Evolutionary conservation across 306 rosid genomes (phyloP).

Genomic region (Casuarina cunninghamiana): DNA sequence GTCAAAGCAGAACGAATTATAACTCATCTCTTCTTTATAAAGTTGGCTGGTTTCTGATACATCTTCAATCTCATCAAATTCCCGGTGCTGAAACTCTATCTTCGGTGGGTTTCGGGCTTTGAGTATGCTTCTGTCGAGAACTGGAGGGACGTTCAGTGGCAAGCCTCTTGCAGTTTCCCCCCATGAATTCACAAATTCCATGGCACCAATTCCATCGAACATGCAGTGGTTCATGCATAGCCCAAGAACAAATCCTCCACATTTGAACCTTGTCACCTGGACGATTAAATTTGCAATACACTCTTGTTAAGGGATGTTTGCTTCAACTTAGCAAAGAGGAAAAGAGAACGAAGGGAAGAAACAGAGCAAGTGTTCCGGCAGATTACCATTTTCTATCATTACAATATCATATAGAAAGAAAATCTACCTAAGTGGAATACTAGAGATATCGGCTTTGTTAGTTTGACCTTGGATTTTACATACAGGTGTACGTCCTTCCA

Average conservation of each 20-base stretch:
- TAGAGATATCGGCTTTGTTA: neutral
- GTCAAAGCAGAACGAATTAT: slow-evolving; percentile 54
- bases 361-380: neutral
- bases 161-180: slow-evolving; percentile 65
- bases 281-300: neutral
- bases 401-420: neutral
- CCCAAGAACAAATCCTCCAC: slow-evolving; percentile 79
- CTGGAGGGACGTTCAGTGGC: slow-evolving; percentile 48
- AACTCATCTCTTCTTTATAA: slow-evolving; percentile 46
- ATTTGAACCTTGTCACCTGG: slow-evolving; percentile 74
- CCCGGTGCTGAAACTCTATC: slow-evolving; percentile 57
- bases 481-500: neutral
- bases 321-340: neutral
- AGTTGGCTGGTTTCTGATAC: slow-evolving; percentile 49
- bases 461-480: neutral
- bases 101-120: slow-evolving; percentile 61
- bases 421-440: neutral
- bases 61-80: slow-evolving; percentile 68
- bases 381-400: neutral
- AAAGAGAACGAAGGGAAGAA: neutral
- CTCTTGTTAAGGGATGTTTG: neutral
- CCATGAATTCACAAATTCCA: slow-evolving; percentile 81
- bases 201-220: slow-evolving; percentile 70
- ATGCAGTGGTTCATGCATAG: slow-evolving; percentile 59
- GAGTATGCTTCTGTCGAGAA: slow-evolving; percentile 66